These are phyloP conservation scores for Oryza australiensis DNA, from an alignment of 176 grass and related monocot genomes.

Conservation along the genomic window DNA sequence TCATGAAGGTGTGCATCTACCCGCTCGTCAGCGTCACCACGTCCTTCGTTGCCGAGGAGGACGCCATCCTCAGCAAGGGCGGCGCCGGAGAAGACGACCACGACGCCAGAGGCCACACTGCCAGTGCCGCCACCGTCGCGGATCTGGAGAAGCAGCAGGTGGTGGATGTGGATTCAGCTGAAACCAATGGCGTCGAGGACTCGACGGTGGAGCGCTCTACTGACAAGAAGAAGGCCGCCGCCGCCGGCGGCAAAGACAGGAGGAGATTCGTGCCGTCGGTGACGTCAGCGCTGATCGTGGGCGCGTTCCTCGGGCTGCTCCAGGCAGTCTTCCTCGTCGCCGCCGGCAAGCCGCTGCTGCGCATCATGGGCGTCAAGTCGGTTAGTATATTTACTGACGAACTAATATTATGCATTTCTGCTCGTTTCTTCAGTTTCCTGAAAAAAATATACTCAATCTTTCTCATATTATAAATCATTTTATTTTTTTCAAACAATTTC, in stretches of 20 bases:
- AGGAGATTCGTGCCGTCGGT: conserved; percentile 91
- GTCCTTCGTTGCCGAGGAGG: conserved; percentile 97
- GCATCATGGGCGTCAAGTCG: conserved; percentile 77
- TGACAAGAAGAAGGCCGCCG: conserved; percentile 27
- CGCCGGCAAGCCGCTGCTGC: conserved; percentile 61
- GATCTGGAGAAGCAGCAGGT: not conserved
- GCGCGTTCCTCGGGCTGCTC: conserved; percentile 78
- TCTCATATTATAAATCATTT: no score
- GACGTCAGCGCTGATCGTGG: conserved; percentile 80
- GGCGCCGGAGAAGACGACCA: no score
- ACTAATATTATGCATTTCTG: no score
- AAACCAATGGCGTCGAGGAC: not conserved
- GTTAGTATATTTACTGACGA: conserved; percentile 38
- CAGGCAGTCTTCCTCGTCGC: conserved; percentile 79
- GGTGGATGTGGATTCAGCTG: not conserved
- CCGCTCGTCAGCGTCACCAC: conserved; percentile 97
- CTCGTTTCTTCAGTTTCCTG: not conserved
- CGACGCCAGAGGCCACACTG: no score
- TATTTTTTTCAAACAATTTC: no score
- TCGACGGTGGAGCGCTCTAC: not conserved
- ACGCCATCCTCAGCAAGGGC: conserved; percentile 73
- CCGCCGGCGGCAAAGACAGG: not conserved
- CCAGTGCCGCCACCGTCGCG: not conserved
- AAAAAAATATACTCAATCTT: no score
- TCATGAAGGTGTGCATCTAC: conserved; percentile 95